Conservation (phyloP, 768 basidiomycete species). For the Lactarius sanguifluus region DNA sequence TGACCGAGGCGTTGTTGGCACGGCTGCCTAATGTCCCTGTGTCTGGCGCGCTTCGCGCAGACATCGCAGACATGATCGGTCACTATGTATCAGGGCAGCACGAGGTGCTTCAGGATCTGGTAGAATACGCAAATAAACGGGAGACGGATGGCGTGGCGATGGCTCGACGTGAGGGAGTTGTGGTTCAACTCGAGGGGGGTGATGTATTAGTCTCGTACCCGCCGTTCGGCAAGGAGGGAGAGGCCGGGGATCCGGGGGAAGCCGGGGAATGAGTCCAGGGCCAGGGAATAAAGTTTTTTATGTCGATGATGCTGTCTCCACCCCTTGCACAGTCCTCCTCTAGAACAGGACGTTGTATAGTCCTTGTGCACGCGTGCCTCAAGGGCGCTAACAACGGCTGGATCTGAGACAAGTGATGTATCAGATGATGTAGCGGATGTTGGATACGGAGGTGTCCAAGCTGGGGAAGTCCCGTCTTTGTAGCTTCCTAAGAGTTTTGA, state of each 20-base stretch:
- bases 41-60: slow-evolving; percentile 44
- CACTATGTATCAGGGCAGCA: slow-evolving; percentile 55
- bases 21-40: slow-evolving; percentile 43
- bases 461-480: too few relatives aligned
- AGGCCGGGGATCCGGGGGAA: too few relatives aligned
- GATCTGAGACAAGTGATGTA: not conserved
- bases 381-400: too few relatives aligned
- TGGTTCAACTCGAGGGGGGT: slow-evolving; percentile 49
- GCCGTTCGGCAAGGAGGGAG: too few relatives aligned
- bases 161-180: slow-evolving; percentile 54
- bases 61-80: slow-evolving; percentile 63
- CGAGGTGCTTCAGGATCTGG: slow-evolving; percentile 40
- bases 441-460: not conserved
- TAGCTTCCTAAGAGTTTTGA: too few relatives aligned
- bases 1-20: slow-evolving; percentile 55
- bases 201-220: not conserved
- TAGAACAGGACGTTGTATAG: too few relatives aligned
- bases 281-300: too few relatives aligned
- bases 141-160: slow-evolving; percentile 46
- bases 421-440: not conserved
- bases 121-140: slow-evolving; percentile 50
- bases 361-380: too few relatives aligned
- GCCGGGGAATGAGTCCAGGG: too few relatives aligned
- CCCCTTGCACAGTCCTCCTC: too few relatives aligned
- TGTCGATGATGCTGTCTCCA: too few relatives aligned